Evolutionary conservation across 2,329 filamentous ascomycete genomes (phyloP).

Genomic region (Colletotrichum tabaci): DNA sequence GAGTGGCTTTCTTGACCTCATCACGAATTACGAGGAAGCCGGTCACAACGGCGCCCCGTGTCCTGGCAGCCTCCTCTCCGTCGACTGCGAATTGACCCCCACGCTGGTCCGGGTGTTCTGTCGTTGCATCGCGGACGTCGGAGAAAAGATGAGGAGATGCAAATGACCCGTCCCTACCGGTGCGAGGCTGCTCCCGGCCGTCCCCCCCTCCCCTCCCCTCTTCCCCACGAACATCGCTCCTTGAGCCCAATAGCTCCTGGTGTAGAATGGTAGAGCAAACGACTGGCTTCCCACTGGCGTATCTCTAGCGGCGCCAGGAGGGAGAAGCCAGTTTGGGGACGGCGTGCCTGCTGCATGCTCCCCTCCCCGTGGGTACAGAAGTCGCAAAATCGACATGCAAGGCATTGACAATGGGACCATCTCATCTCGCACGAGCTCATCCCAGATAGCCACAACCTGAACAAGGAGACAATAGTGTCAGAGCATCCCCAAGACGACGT

Average conservation of each 20-base stretch:
- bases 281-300: background rate
- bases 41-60: background rate
- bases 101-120: background rate
- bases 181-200: constrained; percentile 33
- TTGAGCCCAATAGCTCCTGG: constrained; percentile 22
- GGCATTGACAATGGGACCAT: no score
- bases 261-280: background rate
- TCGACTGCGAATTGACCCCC: background rate
- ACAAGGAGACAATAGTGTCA: background rate
- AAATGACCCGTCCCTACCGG: constrained; percentile 5
- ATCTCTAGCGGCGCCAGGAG: background rate
- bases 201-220: background rate
- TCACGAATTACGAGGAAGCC: background rate
- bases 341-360: background rate
- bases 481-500: background rate
- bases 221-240: background rate
- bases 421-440: background rate
- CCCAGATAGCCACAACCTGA: background rate
- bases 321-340: background rate
- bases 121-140: constrained; percentile 13
- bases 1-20: background rate
- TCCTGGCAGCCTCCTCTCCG: background rate
- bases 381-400: background rate
- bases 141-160: background rate
- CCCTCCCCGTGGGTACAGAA: background rate